Conservation (phyloP, 2,329 filamentous ascomycete species). For the Alternaria sp. region DNA sequence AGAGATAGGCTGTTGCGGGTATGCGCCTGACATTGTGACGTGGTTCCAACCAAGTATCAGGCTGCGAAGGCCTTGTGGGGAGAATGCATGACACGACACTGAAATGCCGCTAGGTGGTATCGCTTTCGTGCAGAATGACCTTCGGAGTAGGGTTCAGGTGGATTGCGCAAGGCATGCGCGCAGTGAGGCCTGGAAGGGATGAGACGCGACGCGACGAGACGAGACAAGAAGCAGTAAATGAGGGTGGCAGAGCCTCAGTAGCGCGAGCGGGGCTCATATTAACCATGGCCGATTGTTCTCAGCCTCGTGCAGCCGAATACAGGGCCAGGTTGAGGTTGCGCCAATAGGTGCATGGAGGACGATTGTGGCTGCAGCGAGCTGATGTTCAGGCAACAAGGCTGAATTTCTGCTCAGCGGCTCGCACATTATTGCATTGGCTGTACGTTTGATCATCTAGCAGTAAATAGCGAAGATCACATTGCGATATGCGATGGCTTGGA, state of each 20-base stretch:
- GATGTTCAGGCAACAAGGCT: constrained; percentile 12
- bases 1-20: too few species aligned
- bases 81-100: not conserved
- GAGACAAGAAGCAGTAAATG: not conserved
- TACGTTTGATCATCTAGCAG: too few species aligned
- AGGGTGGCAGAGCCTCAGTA: not conserved
- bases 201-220: too few species aligned
- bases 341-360: constrained; percentile 9
- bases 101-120: too few species aligned
- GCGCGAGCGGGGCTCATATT: not conserved
- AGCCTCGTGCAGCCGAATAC: not conserved
- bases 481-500: too few species aligned
- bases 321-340: not conserved
- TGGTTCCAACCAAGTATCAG: constrained; percentile 9
- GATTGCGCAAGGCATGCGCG: not conserved
- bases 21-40: constrained; percentile 1
- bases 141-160: too few species aligned
- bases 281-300: not conserved
- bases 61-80: not conserved
- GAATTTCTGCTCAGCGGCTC: not conserved
- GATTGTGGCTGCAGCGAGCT: constrained; percentile 13
- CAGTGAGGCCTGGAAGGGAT: not conserved
- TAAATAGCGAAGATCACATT: too few species aligned
- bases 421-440: not conserved
- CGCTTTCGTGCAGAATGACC: too few species aligned